Conservation (phyloP, 2,329 filamentous ascomycete genomes). For the Emmonsia crescens region DNA sequence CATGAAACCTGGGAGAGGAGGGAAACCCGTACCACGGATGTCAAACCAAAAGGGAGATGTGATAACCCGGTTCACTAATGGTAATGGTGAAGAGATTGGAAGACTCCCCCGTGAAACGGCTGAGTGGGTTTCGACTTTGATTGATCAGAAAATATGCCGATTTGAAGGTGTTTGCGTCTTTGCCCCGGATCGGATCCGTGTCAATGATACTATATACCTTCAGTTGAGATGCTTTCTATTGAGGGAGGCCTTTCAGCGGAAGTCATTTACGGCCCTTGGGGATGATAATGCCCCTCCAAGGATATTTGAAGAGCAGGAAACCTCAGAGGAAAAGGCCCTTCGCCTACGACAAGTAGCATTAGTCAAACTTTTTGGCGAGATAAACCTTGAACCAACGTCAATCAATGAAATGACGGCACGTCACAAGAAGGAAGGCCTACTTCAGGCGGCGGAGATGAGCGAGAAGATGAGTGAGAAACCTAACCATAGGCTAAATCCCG, state of each 20-base stretch:
- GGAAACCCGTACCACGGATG: conserved; percentile 36
- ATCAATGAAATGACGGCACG: conserved; percentile 64
- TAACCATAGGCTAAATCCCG: conserved; percentile 46
- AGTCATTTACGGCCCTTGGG: conserved; percentile 47
- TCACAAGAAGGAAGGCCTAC: conserved; percentile 69
- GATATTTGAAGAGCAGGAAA: conserved; percentile 77
- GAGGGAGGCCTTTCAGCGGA: conserved; percentile 59
- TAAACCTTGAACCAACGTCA: conserved; percentile 66
- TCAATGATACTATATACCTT: conserved; percentile 89
- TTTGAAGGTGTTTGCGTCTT: conserved; percentile 87
- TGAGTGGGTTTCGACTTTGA: conserved; percentile 80
- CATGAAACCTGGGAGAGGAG: conserved; percentile 36
- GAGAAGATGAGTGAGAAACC: conserved; percentile 77
- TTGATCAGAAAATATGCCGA: conserved; percentile 79
- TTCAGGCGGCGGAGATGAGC: conserved; percentile 78
- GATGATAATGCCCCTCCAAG: conserved; percentile 61
- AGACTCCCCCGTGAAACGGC: conserved; percentile 77
- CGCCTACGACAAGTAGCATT: conserved; percentile 76
- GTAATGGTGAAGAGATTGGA: conserved; percentile 69
- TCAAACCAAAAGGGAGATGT: conserved; percentile 64
- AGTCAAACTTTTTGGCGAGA: conserved; percentile 79
- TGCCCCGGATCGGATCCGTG: conserved; percentile 70
- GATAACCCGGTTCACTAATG: conserved; percentile 81
- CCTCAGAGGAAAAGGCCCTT: conserved; percentile 69
- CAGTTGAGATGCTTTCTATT: conserved; percentile 73